phyloP scores from a whole-genome alignment of 176 grass and related monocot species.

The Stipa capillata region DNA sequence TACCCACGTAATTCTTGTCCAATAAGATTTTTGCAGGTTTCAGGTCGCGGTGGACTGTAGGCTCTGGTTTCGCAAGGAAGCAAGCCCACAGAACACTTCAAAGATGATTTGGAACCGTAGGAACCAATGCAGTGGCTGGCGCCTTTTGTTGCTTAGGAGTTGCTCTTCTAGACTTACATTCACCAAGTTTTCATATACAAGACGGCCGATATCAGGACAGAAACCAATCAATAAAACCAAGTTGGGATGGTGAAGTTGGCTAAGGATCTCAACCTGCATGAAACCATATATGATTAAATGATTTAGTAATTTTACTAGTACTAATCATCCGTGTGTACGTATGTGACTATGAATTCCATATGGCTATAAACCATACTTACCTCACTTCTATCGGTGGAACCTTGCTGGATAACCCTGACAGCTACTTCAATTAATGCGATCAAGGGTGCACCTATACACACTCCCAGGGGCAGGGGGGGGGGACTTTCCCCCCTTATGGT shows the following conservation, averaged over 20 bases:
- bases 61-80: conserved; percentile 80
- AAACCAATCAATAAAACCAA: conserved; percentile 71
- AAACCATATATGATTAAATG: not conserved
- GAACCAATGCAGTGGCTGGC: conserved; percentile 59
- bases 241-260: conserved; percentile 77
- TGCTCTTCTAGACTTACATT: conserved; percentile 82
- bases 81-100: conserved; percentile 60
- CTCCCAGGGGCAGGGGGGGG: no score
- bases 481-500: no score
- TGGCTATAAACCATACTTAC: conserved; percentile 18
- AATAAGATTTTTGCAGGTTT: conserved; percentile 85
- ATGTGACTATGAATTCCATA: not conserved
- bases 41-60: conserved; percentile 81
- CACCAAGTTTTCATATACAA: conserved; percentile 77
- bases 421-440: conserved; percentile 78
- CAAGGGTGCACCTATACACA: conserved; percentile 84
- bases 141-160: conserved; percentile 30
- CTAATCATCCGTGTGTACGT: not conserved
- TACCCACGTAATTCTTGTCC: conserved; percentile 62
- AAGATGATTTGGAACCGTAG: conserved; percentile 67
- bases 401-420: conserved; percentile 74
- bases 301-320: not conserved
- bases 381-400: conserved; percentile 63
- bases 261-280: conserved; percentile 81
- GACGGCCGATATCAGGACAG: conserved; percentile 61